phyloP scores from a whole-genome alignment of 2,329 filamentous ascomycete species.

The Neofusicoccum sp. region DNA sequence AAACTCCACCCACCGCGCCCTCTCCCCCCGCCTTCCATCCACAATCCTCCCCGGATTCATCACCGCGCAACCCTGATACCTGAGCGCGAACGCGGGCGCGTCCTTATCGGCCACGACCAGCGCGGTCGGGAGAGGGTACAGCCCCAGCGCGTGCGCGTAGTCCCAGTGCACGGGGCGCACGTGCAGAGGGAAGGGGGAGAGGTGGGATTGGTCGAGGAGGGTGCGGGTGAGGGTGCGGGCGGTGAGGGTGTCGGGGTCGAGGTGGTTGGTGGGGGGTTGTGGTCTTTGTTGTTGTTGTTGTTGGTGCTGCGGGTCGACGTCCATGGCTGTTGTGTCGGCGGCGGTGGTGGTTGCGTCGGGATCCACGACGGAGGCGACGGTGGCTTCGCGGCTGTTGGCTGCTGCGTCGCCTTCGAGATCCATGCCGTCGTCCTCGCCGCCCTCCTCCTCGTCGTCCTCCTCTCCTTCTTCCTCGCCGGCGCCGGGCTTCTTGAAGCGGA shows the following conservation, averaged over 20 bases:
- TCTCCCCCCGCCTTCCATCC: slow-evolving; percentile 54
- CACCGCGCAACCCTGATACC: slow-evolving; percentile 92
- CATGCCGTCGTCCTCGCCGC: slow-evolving; percentile 31
- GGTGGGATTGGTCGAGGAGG: slow-evolving; percentile 82
- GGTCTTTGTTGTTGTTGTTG: slow-evolving; percentile 20
- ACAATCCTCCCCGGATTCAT: slow-evolving; percentile 86
- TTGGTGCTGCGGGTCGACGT: slow-evolving; percentile 28
- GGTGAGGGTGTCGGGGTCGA: slow-evolving; percentile 41
- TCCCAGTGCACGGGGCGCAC: slow-evolving; percentile 88
- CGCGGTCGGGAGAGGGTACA: slow-evolving; percentile 86
- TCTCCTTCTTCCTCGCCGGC: slow-evolving; percentile 29
- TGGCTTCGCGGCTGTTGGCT: slow-evolving; percentile 33
- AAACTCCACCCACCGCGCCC: slow-evolving; percentile 83
- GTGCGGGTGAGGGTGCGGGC: slow-evolving; percentile 85
- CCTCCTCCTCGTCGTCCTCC: slow-evolving; percentile 37
- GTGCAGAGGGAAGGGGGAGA: slow-evolving; percentile 81
- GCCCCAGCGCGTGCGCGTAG: slow-evolving; percentile 68
- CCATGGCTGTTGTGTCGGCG: slow-evolving; percentile 41
- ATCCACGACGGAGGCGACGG: slow-evolving; percentile 24
- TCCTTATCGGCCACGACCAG: slow-evolving; percentile 81
- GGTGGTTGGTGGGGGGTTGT: slow-evolving; percentile 21
- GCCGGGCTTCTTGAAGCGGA: slow-evolving; percentile 62
- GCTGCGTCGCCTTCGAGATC: slow-evolving; percentile 37
- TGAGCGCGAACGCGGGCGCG: slow-evolving; percentile 77
- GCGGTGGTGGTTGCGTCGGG: slow-evolving; percentile 37